Percentiles rank a stretch among this genome's conserved stretches.
Evolutionary conservation across 2,329 filamentous ascomycete genomes (phyloP).

Genomic region (Xylariomycetidae sp.): DNA sequence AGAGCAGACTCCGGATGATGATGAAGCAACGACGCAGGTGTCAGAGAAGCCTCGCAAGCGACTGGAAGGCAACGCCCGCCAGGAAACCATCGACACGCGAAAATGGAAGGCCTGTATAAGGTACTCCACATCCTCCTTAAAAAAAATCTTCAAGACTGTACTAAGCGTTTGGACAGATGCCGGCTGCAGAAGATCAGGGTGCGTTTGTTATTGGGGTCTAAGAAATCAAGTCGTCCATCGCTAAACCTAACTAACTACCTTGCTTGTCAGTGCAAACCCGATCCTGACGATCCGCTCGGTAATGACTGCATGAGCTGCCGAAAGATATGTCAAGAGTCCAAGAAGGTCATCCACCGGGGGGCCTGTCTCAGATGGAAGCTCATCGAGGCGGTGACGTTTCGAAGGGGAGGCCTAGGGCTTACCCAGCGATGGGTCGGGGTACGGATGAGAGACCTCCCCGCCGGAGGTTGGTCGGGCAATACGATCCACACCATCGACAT

Average conservation of each 20-base stretch:
- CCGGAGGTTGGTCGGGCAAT: conserved; percentile 23
- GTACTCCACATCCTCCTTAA: too few relatives aligned
- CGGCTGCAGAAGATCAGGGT: conserved; percentile 40
- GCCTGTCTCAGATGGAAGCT: conserved; percentile 41
- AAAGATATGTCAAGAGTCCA: conserved; percentile 32
- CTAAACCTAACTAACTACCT: not conserved
- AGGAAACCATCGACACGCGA: conserved; percentile 19
- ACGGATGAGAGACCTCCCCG: conserved; percentile 34
- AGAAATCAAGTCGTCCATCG: not conserved
- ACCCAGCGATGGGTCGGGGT: conserved; percentile 39
- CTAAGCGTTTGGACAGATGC: too few relatives aligned
- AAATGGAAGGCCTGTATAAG: conserved; percentile 36
- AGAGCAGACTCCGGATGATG: conserved; percentile 7
- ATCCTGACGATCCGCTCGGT: conserved; percentile 25
- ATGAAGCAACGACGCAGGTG: conserved; percentile 1
- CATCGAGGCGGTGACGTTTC: conserved; percentile 35
- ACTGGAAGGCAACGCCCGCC: conserved; percentile 12
- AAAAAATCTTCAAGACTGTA: too few relatives aligned
- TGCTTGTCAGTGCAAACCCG: conserved; percentile 35
- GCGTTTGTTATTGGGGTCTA: conserved; percentile 18
- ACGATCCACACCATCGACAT: conserved; percentile 32
- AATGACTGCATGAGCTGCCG: conserved; percentile 36
- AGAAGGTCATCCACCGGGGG: conserved; percentile 42
- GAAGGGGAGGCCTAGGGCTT: conserved; percentile 38
- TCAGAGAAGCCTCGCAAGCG: conserved; percentile 10